Conservation (phyloP, 108 stramenopile genomes). For the Pseudonitzschia pungens region DNA sequence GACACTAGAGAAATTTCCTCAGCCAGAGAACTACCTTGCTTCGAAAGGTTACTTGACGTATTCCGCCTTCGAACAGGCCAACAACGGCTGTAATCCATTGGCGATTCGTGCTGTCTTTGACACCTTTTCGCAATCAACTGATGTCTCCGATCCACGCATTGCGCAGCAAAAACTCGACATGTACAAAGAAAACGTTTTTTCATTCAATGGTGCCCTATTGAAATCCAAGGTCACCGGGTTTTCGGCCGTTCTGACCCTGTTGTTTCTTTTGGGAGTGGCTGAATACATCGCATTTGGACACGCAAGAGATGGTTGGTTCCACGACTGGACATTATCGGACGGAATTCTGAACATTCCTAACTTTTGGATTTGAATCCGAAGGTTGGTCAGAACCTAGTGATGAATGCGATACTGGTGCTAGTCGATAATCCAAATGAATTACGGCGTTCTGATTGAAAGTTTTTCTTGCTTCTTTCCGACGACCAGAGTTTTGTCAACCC, state of each 20-base stretch:
- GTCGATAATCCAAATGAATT: neutral
- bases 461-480: no score
- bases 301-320: constrained; percentile 46
- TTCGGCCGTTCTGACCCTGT: constrained; percentile 50
- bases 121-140: constrained; percentile 48
- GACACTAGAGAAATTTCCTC: constrained; percentile 59
- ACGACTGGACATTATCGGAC: constrained; percentile 25
- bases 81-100: constrained; percentile 59
- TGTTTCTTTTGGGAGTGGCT: constrained; percentile 65
- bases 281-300: constrained; percentile 41
- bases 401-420: neutral
- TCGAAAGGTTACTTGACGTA: constrained; percentile 65
- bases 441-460: neutral
- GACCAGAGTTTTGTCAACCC: no score
- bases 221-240: constrained; percentile 55
- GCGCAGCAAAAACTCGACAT: constrained; percentile 58
- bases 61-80: constrained; percentile 53
- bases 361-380: constrained; percentile 8
- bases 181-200: constrained; percentile 42
- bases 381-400: neutral
- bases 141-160: constrained; percentile 50
- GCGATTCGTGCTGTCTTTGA: constrained; percentile 78
- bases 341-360: constrained; percentile 16
- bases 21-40: constrained; percentile 55
- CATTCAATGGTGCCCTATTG: constrained; percentile 46